Percentiles rank a stretch among this genome's conserved stretches.
Evolutionary conservation across 768 basidiomycete species (phyloP).

Genomic region (Clavulina sp.): DNA sequence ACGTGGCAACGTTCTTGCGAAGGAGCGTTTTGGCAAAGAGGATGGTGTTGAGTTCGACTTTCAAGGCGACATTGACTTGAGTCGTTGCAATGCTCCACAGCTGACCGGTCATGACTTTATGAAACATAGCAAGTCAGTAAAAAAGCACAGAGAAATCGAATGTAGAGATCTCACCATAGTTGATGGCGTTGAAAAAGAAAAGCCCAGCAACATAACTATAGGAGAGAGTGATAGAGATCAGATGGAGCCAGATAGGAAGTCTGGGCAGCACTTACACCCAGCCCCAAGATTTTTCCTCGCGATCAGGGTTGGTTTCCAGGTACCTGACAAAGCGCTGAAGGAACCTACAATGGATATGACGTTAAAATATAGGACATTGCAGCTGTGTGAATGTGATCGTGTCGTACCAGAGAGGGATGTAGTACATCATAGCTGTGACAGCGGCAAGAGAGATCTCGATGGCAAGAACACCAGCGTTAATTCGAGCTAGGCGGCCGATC

Average conservation of each 20-base stretch:
- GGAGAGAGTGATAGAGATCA: neutral
- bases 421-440: conserved; percentile 44
- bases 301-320: conserved; percentile 21
- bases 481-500: conserved; percentile 38
- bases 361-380: no score
- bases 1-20: conserved; percentile 60
- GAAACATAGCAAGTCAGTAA: neutral
- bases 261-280: conserved; percentile 4
- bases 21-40: conserved; percentile 75
- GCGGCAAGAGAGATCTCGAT: conserved; percentile 34
- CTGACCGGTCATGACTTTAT: conserved; percentile 39
- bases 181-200: conserved; percentile 28
- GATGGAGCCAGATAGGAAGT: neutral
- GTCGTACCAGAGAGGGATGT: conserved; percentile 33
- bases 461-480: conserved; percentile 31
- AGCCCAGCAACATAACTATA: conserved; percentile 24
- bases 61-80: conserved; percentile 48
- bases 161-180: conserved; percentile 24
- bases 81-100: conserved; percentile 34
- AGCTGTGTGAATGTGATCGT: no score
- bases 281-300: conserved; percentile 11
- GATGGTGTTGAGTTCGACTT: conserved; percentile 65
- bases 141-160: neutral
- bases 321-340: conserved; percentile 21
- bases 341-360: no score